Base-by-base conservation (phyloP, 2,329 filamentous ascomycete genomes). In the Huntiella abstrusa region DNA sequence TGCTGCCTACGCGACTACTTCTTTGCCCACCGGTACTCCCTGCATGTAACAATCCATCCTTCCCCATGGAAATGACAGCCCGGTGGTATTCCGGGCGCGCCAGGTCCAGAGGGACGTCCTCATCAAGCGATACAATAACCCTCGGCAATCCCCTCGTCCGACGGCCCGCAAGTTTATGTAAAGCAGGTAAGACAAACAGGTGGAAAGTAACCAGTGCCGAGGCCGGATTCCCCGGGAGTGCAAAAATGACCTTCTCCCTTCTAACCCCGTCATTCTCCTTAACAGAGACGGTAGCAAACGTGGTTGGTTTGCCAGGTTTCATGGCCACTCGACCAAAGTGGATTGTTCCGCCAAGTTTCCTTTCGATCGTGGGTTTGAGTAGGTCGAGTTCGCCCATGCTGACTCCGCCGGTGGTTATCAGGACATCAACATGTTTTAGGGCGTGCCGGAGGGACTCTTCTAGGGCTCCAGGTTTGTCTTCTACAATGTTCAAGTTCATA, bases 321-420 rank as follows among this genome's bases (percentile, higher is more conserved):
- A 98, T 96, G 46, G 80, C 75, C 2, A 98, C 91, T 3, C 91
- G 80, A 17, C 91, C 91, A 55, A 98, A 98, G 61, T 95, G 91
- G 53, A 98, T 94, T 0, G 80, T 91, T 5, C 91, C 91, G 48
- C 86, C 85, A 1, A 98, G 73, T 1, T 77, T 70, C 37, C 88
- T 80, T 65, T 96, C 91, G 55, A 98, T 83, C 0, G 88, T 96
- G 0, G 91, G 88, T 60, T 98, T 98, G 15, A 98, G 74, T 5
- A 98, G 77, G 60, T 98, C 91, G 2, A 95, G 75, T 63, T 98
- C 91, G 48, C 91, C 91, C 91, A 98, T 98, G 7, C 84, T 93
- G 15, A 96, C 91, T 41, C 91, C 91, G 16, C 91, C 91, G 0
- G 83, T 88, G 12, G 91, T 96, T 56, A 98, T 77, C 49, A 98